Conservation (phyloP, 352 stramenopile species). For the Phytophthora cryptogea region DNA sequence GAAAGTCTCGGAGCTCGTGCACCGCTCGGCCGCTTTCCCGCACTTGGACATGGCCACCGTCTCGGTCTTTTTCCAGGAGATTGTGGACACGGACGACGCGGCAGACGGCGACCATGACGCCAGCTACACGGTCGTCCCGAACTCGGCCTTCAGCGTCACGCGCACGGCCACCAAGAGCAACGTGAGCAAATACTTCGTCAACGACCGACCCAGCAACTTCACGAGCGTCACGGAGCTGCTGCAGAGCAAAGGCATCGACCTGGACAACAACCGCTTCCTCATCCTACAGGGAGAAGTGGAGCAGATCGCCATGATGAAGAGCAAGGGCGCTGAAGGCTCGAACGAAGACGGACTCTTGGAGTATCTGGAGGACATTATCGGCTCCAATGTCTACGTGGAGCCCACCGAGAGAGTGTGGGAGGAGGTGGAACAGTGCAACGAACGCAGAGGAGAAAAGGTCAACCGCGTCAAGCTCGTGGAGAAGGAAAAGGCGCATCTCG, state of each 20-base stretch:
- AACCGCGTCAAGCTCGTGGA: slow-evolving; percentile 99
- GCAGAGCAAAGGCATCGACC: slow-evolving; percentile 95
- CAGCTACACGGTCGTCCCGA: slow-evolving; percentile 93
- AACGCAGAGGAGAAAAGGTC: slow-evolving; percentile 93
- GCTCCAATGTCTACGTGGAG: slow-evolving; percentile 97
- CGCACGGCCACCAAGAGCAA: slow-evolving; percentile 95
- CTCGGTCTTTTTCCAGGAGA: slow-evolving; percentile 98
- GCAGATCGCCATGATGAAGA: slow-evolving; percentile 99
- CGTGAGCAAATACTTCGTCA: slow-evolving; percentile 97
- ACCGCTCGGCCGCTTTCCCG: slow-evolving; percentile 92
- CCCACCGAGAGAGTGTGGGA: slow-evolving; percentile 93
- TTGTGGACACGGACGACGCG: slow-evolving; percentile 81
- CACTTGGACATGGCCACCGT: slow-evolving; percentile 95
- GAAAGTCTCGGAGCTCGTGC: slow-evolving; percentile 98
- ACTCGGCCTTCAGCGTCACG: slow-evolving; percentile 92
- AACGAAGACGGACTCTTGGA: slow-evolving; percentile 98
- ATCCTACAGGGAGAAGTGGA: slow-evolving; percentile 97
- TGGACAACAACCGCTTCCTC: slow-evolving; percentile 99
- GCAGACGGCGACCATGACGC: slow-evolving; percentile 65
- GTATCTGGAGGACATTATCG: slow-evolving; percentile 99
- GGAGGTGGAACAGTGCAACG: slow-evolving; percentile 94
- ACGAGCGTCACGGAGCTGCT: slow-evolving; percentile 95
- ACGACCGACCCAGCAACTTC: slow-evolving; percentile 94
- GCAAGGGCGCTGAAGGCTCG: slow-evolving; percentile 92
- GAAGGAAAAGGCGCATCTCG: slow-evolving; percentile 96